Conservation (phyloP, 805 yeast genomes). For the Debaryomyces castellii region DNA sequence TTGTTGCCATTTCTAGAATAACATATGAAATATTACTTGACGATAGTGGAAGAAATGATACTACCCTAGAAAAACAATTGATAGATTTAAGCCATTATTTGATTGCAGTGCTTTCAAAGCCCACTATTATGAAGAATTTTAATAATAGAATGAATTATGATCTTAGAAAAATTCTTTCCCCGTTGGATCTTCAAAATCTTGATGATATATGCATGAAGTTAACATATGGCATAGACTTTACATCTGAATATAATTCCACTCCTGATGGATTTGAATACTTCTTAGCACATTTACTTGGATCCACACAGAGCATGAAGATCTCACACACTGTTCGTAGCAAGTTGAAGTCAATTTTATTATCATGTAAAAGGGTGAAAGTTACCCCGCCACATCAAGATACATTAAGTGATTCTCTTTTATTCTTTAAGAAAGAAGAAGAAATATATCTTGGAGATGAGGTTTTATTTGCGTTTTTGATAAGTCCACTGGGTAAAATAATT, state of each 20-base stretch:
- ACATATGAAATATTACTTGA: constrained; percentile 48
- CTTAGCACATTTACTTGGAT: constrained; percentile 27
- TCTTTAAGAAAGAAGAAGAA: constrained; percentile 3
- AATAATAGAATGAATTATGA: constrained; percentile 77
- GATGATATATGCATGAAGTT: constrained; percentile 50
- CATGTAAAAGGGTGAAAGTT: constrained; percentile 20
- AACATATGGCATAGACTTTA: constrained; percentile 30
- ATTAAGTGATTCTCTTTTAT: constrained; percentile 1
- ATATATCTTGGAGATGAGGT: constrained; percentile 41
- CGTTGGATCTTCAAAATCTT: constrained; percentile 70
- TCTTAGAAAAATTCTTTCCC: constrained; percentile 69
- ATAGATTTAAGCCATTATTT: constrained; percentile 73
- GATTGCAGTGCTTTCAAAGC: constrained; percentile 79
- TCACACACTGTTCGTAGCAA: constrained; percentile 56
- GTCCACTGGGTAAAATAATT: constrained; percentile 61
- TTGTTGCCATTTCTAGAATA: constrained; percentile 65
- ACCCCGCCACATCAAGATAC: background rate
- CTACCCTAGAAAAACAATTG: constrained; percentile 48
- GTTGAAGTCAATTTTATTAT: constrained; percentile 54
- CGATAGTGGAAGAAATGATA: constrained; percentile 13
- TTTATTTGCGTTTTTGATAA: constrained; percentile 73
- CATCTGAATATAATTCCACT: background rate
- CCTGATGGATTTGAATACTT: constrained; percentile 22
- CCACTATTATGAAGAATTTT: constrained; percentile 70
- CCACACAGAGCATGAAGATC: constrained; percentile 41